Percentiles rank a stretch among this genome's conserved stretches.
Conservation (phyloP, 2,329 filamentous ascomycete species). For the Claviceps purpurea region DNA sequence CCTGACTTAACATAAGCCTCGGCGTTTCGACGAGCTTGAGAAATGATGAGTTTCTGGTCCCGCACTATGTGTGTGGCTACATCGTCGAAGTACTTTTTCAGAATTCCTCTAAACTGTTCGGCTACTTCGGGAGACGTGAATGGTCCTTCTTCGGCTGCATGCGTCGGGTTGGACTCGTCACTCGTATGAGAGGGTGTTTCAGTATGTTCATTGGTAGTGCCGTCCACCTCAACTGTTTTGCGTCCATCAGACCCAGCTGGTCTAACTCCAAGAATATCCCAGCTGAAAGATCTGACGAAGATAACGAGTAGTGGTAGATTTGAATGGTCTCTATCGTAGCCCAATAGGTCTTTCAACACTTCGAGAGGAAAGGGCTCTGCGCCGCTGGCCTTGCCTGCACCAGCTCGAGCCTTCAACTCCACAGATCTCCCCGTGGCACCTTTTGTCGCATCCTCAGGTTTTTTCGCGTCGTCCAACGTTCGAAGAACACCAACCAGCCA, state of each 20-base stretch:
- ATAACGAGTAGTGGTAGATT: conserved; percentile 86
- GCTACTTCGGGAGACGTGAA: conserved; percentile 66
- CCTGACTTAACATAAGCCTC: conserved; percentile 98
- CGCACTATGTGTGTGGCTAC: conserved; percentile 77
- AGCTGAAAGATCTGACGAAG: conserved; percentile 92
- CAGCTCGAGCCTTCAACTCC: conserved; percentile 41
- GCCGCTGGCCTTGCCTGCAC: conserved; percentile 43
- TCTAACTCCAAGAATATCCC: conserved; percentile 83
- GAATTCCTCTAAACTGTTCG: conserved; percentile 72
- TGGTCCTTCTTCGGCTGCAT: conserved; percentile 48
- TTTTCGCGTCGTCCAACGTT: conserved; percentile 57
- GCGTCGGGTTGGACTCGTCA: conserved; percentile 30
- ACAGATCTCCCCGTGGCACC: conserved; percentile 49
- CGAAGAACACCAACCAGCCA: conserved; percentile 86
- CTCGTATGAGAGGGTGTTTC: conserved; percentile 30
- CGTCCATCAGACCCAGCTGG: conserved; percentile 60
- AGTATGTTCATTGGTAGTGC: conserved; percentile 39
- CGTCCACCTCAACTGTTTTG: conserved; percentile 73
- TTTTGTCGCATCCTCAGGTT: conserved; percentile 50
- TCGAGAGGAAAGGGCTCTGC: conserved; percentile 91
- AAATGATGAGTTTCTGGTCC: conserved; percentile 81
- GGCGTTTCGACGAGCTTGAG: conserved; percentile 85
- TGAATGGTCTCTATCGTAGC: conserved; percentile 81
- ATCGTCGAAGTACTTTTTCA: conserved; percentile 83
- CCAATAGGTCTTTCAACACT: conserved; percentile 91